Conservation (phyloP, 2,329 filamentous ascomycete genomes). For the Alternaria dauci region DNA sequence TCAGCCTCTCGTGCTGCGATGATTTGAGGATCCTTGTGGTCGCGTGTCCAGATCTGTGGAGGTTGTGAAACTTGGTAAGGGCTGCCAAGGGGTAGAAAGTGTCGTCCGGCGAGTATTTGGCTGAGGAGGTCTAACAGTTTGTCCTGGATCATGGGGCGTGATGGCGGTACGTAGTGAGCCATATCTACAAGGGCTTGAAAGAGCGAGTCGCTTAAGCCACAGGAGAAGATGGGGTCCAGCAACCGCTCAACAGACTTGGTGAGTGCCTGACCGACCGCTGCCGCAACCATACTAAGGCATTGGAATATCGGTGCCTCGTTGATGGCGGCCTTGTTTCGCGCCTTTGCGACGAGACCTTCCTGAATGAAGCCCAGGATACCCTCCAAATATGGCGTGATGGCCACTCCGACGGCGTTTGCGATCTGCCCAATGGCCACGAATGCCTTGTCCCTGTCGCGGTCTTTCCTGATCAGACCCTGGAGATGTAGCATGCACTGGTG, state of each 20-base stretch:
- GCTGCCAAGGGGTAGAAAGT: slow-evolving; percentile 90
- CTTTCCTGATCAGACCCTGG: slow-evolving; percentile 90
- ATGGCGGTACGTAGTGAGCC: slow-evolving; percentile 97
- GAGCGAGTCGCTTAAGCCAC: slow-evolving; percentile 89
- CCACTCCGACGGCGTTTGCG: slow-evolving; percentile 93
- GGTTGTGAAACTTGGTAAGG: slow-evolving; percentile 85
- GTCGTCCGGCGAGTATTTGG: slow-evolving; percentile 88
- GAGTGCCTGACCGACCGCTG: slow-evolving; percentile 93
- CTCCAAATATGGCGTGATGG: slow-evolving; percentile 94
- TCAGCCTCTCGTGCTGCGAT: slow-evolving; percentile 83
- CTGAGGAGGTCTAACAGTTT: slow-evolving; percentile 94
- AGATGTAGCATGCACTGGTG: slow-evolving; percentile 98
- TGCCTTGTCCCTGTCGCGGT: slow-evolving; percentile 87
- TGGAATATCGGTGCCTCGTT: slow-evolving; percentile 86
- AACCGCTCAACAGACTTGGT: slow-evolving; percentile 99
- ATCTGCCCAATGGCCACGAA: slow-evolving; percentile 97
- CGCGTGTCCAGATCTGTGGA: slow-evolving; percentile 84
- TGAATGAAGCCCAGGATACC: slow-evolving; percentile 92
- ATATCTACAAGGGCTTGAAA: slow-evolving; percentile 97
- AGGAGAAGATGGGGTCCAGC: slow-evolving; percentile 95
- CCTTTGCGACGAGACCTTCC: slow-evolving; percentile 85
- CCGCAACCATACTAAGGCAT: slow-evolving; percentile 94
- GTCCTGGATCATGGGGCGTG: slow-evolving; percentile 92
- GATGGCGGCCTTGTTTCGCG: slow-evolving; percentile 64
- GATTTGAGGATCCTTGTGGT: slow-evolving; percentile 83